Base-by-base conservation (phyloP, 2,329 filamentous ascomycete species). In the Trichophyton rubrum region DNA sequence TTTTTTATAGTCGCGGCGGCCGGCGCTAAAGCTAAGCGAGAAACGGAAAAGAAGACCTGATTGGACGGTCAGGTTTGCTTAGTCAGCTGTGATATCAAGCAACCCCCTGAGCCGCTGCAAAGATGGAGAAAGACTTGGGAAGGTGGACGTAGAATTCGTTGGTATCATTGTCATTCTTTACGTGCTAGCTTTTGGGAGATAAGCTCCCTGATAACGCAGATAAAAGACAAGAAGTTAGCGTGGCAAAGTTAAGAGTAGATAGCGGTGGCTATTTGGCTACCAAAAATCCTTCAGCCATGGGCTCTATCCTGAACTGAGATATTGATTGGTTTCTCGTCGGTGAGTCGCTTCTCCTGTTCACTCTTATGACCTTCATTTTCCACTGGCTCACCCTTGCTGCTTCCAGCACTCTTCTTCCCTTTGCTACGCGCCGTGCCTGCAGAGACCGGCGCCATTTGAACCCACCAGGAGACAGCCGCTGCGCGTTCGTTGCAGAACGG, bases 401-500 rank as follows among this genome's bases (percentile, higher is more conserved):
- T 64, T 22, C 58, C 58, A 33, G 27, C 59, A 7, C 51, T 61
- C 47, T 58, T 64, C 27, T 63, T 63, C 3, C 59, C 61, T 56
- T 62, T 63, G 20, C 41, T 58, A 7, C 53, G 59, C 6, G 63
- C 63, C 22, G 62, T 62, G 2, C 64, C 64, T 11, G 60, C 61
- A 24, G 61, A 59, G n/a, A 64, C 27, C 20, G 82, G 83, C 0
- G 82, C 83, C 61, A 85, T 79, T 56, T 74, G 74, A 22, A 92
- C 81, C 88, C 89, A 93, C 47, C 82, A 75, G 0, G 84, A 81
- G 61, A 92, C 83, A 17, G 82, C 81, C 56, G 83, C 79, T 0
- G 88, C 87, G 22, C 88, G 80, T 64, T 88, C 85, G 1, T 86
- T 88, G 17, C 81, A 78, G 64, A 89, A 84, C 1, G 83, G 82